phyloP scores from a whole-genome alignment of 805 yeast genomes.

The Pichia exigua region DNA sequence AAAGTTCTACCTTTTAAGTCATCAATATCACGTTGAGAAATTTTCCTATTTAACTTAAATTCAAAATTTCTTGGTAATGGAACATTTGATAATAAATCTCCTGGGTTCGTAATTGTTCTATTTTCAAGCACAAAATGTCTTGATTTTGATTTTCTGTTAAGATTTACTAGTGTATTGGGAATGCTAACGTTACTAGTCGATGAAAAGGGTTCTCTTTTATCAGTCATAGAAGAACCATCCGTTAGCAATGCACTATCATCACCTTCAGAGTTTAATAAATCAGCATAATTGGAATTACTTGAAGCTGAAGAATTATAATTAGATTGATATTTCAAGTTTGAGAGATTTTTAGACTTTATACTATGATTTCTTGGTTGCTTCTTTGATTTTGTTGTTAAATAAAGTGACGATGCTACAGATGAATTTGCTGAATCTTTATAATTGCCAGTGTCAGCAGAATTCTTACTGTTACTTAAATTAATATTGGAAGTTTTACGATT shows the following conservation, averaged over 20 bases:
- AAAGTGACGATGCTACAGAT: neutral
- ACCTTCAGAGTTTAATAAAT: constrained; percentile 17
- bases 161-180: neutral
- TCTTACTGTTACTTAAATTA: neutral
- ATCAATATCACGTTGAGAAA: constrained; percentile 13
- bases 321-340: neutral
- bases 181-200: neutral
- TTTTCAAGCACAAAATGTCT: constrained; percentile 48
- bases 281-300: neutral
- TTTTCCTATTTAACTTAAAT: constrained; percentile 1
- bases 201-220: neutral
- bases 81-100: constrained; percentile 76
- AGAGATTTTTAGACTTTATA: constrained; percentile 3
- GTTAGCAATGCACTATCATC: constrained; percentile 17
- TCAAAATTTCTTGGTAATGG: constrained; percentile 37
- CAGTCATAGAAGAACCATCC: neutral
- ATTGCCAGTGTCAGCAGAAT: neutral
- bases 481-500: neutral
- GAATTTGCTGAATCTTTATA: neutral
- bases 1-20: constrained; percentile 33
- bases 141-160: constrained; percentile 20
- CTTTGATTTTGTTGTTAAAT: neutral
- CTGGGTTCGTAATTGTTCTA: constrained; percentile 62
- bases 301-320: neutral
- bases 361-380: neutral